Base-by-base conservation (phyloP, 257 asterid species). In the Nicotiana knightiana region DNA sequence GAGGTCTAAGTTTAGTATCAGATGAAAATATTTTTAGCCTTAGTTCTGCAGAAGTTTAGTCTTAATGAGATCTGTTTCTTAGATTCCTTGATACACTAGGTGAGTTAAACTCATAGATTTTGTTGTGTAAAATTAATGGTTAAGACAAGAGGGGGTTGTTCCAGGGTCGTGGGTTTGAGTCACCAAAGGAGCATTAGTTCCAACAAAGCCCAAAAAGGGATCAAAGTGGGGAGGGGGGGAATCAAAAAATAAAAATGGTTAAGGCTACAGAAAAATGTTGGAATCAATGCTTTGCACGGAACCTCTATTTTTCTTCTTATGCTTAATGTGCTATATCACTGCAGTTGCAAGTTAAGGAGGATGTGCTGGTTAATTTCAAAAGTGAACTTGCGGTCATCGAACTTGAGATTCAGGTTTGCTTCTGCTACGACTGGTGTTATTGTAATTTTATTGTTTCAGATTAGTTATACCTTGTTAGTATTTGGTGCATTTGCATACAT, bases 271-370 rank as follows among this genome's bases (percentile, higher is more conserved):
- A 71, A 43, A 26, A 73, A 26, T 73, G 43, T 24, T 13, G 79
- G 26, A 48, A 73, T 39, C 51, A 21, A 4, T 73, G 79, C 39
- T 73, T 26, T 73, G 62, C 62, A 7, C 15, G 39, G 21, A 48
- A 73, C 2, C 79, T 48, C 16, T 11, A 43, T 24, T 6, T 24
- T 67, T 4, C 4, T 39, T 39, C 46, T 39, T 39, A 39, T 39
- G 46, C 46, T 39, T 39, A 39, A 39, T 39, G 43, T 37, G 80
- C 54, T 24, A 82, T 85, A 28, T 82, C 57, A 37, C 83, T 86
- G 89, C 92, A 94, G 99, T 84, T 94, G 86, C 93, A 87, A 83
- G 92, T 80, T 33, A 93, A 89, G 81, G 98, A 96, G 81, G 90
- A 89, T 75, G 92, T 82, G 10, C 76, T 96, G 77, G 83, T 86